phyloP scores from a whole-genome alignment of 371 early-diverging fungal species.

The Lichtheimia corymbifera region DNA sequence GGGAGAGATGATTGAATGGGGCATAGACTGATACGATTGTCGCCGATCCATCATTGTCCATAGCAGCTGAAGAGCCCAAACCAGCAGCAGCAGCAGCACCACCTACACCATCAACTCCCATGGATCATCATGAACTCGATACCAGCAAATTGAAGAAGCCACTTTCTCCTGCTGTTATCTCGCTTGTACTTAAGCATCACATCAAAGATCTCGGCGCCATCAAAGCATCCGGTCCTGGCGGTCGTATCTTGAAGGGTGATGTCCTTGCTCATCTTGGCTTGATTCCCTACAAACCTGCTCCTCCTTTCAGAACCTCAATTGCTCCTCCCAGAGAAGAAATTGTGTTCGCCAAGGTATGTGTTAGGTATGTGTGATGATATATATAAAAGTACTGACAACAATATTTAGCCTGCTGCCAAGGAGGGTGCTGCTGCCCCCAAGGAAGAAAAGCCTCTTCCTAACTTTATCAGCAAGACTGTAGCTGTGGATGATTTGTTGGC shows the following conservation, averaged over 20 bases:
- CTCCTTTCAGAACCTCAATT: slow-evolving; percentile 34
- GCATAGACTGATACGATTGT: too few species aligned
- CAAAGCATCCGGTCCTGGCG: slow-evolving; percentile 85
- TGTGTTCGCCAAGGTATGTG: slow-evolving; percentile 43
- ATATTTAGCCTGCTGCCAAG: slow-evolving; percentile 27
- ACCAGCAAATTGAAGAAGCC: slow-evolving; percentile 51
- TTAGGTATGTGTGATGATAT: background rate
- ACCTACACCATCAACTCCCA: slow-evolving; percentile 26
- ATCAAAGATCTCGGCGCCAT: slow-evolving; percentile 57
- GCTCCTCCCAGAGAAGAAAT: slow-evolving; percentile 53
- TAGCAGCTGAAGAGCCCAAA: slow-evolving; percentile 4
- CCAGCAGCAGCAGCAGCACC: slow-evolving; percentile 28
- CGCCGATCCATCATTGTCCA: too few species aligned
- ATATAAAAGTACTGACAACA: background rate
- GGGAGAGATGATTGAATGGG: background rate
- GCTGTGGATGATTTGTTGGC: slow-evolving; percentile 66
- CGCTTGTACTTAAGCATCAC: slow-evolving; percentile 58
- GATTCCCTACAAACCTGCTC: slow-evolving; percentile 58
- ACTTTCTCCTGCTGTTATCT: slow-evolving; percentile 73
- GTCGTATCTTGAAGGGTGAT: slow-evolving; percentile 91
- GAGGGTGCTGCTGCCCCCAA: slow-evolving; percentile 15
- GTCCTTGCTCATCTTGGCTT: slow-evolving; percentile 74
- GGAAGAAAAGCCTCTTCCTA: slow-evolving; percentile 21
- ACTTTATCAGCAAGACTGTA: slow-evolving; percentile 70
- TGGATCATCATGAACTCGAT: slow-evolving; percentile 48